Percentiles rank a stretch among this genome's conserved stretches.
Evolutionary conservation across 208 protist genomes (phyloP).

Genomic region (Leishmania turanica): DNA sequence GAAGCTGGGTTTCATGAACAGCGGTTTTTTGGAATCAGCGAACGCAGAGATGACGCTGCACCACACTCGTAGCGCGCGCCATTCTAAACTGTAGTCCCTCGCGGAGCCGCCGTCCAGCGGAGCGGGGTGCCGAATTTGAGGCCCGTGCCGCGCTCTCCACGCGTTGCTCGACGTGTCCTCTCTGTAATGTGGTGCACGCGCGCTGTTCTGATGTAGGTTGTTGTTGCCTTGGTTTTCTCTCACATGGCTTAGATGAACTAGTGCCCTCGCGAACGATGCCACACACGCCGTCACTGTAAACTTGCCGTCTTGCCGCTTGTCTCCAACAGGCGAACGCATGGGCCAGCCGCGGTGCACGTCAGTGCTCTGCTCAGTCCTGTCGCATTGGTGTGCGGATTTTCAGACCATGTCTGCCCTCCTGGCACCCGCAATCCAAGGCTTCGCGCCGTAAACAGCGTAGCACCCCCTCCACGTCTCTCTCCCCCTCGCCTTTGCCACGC

Average conservation of each 20-base stretch:
- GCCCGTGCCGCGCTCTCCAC: background rate
- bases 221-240: background rate
- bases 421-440: background rate
- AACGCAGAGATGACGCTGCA: slow-evolving; percentile 41
- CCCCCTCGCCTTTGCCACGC: background rate
- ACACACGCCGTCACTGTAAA: background rate
- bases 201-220: background rate
- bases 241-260: background rate
- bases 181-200: background rate
- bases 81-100: slow-evolving; percentile 25
- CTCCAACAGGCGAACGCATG: background rate
- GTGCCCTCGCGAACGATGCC: background rate
- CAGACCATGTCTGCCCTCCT: background rate
- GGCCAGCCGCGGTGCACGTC: background rate
- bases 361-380: background rate
- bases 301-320: background rate
- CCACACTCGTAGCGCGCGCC: slow-evolving; percentile 10
- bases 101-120: background rate
- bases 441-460: background rate
- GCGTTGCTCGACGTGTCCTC: background rate
- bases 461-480: background rate
- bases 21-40: slow-evolving; percentile 54
- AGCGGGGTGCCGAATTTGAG: background rate
- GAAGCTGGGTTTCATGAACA: slow-evolving; percentile 53
- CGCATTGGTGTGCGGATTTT: background rate